These are phyloP conservation scores for Pyricularia sp. DNA, from an alignment of 2,329 filamentous ascomycete species.

Conservation along the genomic window DNA sequence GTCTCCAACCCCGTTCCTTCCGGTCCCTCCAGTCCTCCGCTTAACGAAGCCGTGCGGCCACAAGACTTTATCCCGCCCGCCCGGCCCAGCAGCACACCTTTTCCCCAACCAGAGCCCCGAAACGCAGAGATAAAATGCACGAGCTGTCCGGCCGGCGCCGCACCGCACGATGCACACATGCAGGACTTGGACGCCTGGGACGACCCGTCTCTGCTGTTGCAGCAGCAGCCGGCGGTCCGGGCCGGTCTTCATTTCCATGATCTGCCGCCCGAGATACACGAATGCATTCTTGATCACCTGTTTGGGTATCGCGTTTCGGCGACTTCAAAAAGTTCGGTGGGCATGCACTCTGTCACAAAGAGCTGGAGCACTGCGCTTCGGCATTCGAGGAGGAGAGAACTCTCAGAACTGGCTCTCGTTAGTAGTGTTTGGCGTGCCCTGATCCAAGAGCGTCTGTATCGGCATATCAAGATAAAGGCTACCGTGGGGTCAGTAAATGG, in stretches of 20 bases:
- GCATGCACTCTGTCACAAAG: constrained; percentile 42
- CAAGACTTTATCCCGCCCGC: constrained; percentile 39
- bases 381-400: constrained; percentile 56
- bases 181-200: constrained; percentile 17
- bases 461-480: constrained; percentile 68
- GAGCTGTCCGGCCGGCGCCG: constrained; percentile 25
- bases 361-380: constrained; percentile 57
- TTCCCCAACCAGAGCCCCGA: constrained; percentile 43
- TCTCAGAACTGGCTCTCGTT: constrained; percentile 57
- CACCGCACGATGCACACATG: constrained; percentile 14
- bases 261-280: constrained; percentile 62
- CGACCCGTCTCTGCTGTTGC: constrained; percentile 10
- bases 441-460: constrained; percentile 64
- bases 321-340: constrained; percentile 44
- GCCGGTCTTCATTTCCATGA: constrained; percentile 31
- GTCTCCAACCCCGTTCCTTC: constrained; percentile 46
- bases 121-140: constrained; percentile 31
- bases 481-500: constrained; percentile 53
- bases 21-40: constrained; percentile 41
- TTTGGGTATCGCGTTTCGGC: constrained; percentile 60
- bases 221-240: background rate
- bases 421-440: constrained; percentile 54
- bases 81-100: constrained; percentile 51
- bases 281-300: constrained; percentile 60
- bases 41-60: constrained; percentile 32